These are phyloP conservation scores for Magnaporthiopsis poae DNA, from an alignment of 2,329 filamentous ascomycete species.

Conservation along the genomic window DNA sequence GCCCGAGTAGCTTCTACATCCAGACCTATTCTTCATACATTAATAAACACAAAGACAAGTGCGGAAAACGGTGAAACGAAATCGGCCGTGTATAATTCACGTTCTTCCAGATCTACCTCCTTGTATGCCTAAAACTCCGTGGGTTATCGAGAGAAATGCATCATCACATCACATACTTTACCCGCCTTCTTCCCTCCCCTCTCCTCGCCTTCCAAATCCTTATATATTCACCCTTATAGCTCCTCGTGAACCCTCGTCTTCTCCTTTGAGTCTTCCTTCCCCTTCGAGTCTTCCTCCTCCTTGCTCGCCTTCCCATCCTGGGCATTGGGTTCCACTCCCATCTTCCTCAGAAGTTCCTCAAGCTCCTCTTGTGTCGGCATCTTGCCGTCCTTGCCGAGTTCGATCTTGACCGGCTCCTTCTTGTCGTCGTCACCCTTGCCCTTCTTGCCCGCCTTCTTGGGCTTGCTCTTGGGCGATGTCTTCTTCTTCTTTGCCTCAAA, in stretches of 20 bases:
- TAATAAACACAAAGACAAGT: too few species aligned
- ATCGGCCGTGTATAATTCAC: background rate
- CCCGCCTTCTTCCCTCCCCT: background rate
- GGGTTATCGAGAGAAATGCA: conserved; percentile 11
- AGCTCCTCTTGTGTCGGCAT: conserved; percentile 34
- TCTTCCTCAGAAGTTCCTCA: conserved; percentile 43
- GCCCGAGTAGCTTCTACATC: too few species aligned
- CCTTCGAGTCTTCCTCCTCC: conserved; percentile 16
- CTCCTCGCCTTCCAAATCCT: background rate
- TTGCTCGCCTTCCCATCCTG: conserved; percentile 15
- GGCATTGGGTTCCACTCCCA: conserved; percentile 19
- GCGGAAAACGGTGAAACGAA: too few species aligned
- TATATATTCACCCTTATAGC: conserved; percentile 15
- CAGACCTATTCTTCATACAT: too few species aligned
- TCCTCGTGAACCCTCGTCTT: conserved; percentile 22
- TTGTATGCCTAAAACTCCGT: conserved; percentile 4
- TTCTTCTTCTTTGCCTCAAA: conserved; percentile 39
- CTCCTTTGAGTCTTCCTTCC: conserved; percentile 12
- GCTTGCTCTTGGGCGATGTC: conserved; percentile 28
- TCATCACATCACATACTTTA: conserved; percentile 5
- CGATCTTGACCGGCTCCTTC: conserved; percentile 32
- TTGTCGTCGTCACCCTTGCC: conserved; percentile 18
- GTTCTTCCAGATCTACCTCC: background rate
- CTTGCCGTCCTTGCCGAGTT: conserved; percentile 31
- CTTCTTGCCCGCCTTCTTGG: conserved; percentile 24